Base-by-base conservation (phyloP, 2,329 filamentous ascomycete genomes). In the Colletotrichum cuscutae region DNA sequence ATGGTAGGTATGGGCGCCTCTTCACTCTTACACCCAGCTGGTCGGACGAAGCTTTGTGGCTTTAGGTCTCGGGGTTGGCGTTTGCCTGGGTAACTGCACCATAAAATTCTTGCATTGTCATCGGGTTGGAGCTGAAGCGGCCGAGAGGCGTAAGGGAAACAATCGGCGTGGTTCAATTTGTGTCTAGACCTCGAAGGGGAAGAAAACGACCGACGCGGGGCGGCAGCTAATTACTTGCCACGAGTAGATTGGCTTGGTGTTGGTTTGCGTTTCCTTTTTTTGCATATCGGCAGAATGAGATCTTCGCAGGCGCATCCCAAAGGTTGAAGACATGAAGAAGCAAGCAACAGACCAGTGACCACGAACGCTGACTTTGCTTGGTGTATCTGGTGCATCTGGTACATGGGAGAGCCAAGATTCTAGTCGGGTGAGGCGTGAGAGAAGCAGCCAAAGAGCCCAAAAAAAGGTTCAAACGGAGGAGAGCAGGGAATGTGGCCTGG, bases 301-400 rank as follows among this genome's bases (percentile, higher is more conserved):
- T 67, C 42, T 71, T 58, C 54, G 13, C 26, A 52, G 52, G 24
- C 24, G 26, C 30, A 52, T 37, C 5, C 35, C 19, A 42, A 42
- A 8, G 32, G 42, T 70, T 42, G 60, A 72, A 72, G 65, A 60
- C 52, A 59, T 60, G 59, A 46, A 72, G 46, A 72, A 72, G 59
- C 61, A 72, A 72, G 57, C 42, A 64, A 72, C 32, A 28, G 8
- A 8, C 15, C 37, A 42, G 37, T 42, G 37, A 42, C 37, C 37
- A 22, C 19, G 42, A 19, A 49, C 42, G n/a, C 7, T 4, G 32
- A 4, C 32, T 35, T 35, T 35, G 32, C 32, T 35, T 35, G 32
- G 32, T 35, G 32, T 4, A 35, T 12, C 32, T 35, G 32, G 32
- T 12, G 32, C 32, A 12, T 35, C 32, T 35, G 42, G 42, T 22